Conservation (phyloP, 257 asterid species). For the Thymus quinquecostatus region DNA sequence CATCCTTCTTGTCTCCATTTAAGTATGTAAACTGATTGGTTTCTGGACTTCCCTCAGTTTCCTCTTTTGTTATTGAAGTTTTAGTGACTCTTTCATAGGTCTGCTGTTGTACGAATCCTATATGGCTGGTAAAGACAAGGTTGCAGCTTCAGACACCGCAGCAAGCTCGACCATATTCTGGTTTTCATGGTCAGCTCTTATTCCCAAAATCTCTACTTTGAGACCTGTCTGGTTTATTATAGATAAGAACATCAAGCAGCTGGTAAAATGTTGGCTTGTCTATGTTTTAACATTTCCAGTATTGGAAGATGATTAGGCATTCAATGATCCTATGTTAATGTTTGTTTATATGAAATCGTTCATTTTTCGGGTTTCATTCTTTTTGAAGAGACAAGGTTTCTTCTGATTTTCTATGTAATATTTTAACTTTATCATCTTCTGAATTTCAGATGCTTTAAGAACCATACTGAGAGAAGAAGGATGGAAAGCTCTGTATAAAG, state of each 20-base stretch:
- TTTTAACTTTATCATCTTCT: slow-evolving; percentile 16
- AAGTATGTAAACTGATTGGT: slow-evolving; percentile 1
- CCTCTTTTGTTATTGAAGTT: slow-evolving; percentile 22
- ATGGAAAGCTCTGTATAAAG: slow-evolving; percentile 90
- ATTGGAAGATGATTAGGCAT: not conserved
- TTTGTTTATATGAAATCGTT: not conserved
- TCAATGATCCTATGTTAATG: not conserved
- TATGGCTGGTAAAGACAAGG: slow-evolving; percentile 98
- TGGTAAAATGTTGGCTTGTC: not conserved
- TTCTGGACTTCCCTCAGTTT: slow-evolving; percentile 4
- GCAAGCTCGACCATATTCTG: slow-evolving; percentile 75
- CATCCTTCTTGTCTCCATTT: not conserved
- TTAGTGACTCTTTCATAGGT: slow-evolving; percentile 52
- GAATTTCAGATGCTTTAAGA: slow-evolving; percentile 77
- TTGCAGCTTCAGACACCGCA: slow-evolving; percentile 94
- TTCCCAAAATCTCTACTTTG: not conserved
- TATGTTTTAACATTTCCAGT: not conserved
- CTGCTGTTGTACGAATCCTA: slow-evolving; percentile 81
- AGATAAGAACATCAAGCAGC: no score
- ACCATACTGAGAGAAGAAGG: slow-evolving; percentile 96
- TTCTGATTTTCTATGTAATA: slow-evolving; percentile 3
- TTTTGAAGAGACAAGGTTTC: no score
- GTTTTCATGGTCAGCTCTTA: slow-evolving; percentile 77
- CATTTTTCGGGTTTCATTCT: not conserved
- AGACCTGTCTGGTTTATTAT: no score